These are phyloP conservation scores for Amauroascus niger DNA, from an alignment of 2,329 filamentous ascomycete genomes.

Conservation along the genomic window DNA sequence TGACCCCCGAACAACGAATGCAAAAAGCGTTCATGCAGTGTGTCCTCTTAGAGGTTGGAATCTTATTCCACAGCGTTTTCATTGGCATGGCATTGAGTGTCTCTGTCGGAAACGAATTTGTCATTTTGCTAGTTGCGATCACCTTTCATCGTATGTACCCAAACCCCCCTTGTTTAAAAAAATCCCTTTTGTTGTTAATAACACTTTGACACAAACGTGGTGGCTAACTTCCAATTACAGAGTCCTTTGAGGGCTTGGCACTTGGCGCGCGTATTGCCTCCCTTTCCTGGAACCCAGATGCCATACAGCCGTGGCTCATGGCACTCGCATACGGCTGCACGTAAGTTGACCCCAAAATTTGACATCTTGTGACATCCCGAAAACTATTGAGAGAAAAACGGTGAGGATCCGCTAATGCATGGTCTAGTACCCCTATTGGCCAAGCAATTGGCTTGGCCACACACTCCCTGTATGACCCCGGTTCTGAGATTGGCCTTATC, in stretches of 20 bases:
- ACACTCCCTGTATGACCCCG: conserved; percentile 64
- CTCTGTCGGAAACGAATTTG: conserved; percentile 28
- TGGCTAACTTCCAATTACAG: conserved; percentile 15
- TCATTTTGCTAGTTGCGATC: conserved; percentile 29
- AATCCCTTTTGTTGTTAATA: background rate
- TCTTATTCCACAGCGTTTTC: conserved; percentile 63
- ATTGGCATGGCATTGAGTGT: conserved; percentile 33
- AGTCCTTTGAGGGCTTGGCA: conserved; percentile 31
- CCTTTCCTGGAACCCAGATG: conserved; percentile 24
- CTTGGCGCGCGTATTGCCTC: conserved; percentile 28
- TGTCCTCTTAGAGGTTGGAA: conserved; percentile 64
- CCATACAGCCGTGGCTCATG: conserved; percentile 54
- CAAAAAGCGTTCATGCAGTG: conserved; percentile 63
- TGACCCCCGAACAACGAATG: conserved; percentile 35
- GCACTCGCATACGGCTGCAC: conserved; percentile 60
- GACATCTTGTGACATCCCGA: conserved; percentile 2
- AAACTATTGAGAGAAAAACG: background rate
- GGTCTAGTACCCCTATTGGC: conserved; percentile 59
- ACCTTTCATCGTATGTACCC: conserved; percentile 29
- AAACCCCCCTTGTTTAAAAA: too few relatives aligned
- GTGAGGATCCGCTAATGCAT: background rate
- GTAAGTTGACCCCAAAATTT: conserved; percentile 21
- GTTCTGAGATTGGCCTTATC: conserved; percentile 60
- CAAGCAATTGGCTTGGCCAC: conserved; percentile 70
- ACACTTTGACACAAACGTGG: too few relatives aligned